Evolutionary conservation across 345 rosid genomes (phyloP).

Genomic region (Brassica carinata): DNA sequence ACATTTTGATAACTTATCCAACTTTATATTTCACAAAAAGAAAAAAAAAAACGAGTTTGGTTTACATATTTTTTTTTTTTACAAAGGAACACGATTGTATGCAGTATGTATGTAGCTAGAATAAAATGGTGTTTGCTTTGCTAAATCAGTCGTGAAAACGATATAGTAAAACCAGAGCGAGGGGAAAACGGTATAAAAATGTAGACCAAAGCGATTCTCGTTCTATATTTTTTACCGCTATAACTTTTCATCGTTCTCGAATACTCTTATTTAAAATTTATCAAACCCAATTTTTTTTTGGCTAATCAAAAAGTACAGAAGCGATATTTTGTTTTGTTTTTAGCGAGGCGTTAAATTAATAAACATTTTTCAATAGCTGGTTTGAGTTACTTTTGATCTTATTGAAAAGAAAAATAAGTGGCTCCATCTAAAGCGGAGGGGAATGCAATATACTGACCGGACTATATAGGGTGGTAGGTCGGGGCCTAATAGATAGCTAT

Average conservation of each 20-base stretch:
- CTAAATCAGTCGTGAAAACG: background rate
- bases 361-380: background rate
- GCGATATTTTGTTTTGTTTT: background rate
- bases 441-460: background rate
- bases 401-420: background rate
- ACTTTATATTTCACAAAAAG: background rate
- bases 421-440: background rate
- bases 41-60: background rate
- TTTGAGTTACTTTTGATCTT: background rate
- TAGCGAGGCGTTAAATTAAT: background rate
- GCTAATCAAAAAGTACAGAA: background rate
- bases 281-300: background rate
- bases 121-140: background rate
- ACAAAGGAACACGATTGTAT: background rate
- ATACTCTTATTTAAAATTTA: background rate
- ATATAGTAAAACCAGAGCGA: background rate
- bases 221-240: background rate
- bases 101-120: background rate
- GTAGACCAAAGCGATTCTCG: background rate
- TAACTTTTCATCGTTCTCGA: background rate
- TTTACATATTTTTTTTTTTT: background rate
- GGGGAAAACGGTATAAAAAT: background rate
- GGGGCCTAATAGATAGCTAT: background rate
- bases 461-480: background rate
- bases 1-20: background rate